These are phyloP conservation scores for Arabidopsis suecica DNA, from an alignment of 345 rosid species.

Conservation along the genomic window DNA sequence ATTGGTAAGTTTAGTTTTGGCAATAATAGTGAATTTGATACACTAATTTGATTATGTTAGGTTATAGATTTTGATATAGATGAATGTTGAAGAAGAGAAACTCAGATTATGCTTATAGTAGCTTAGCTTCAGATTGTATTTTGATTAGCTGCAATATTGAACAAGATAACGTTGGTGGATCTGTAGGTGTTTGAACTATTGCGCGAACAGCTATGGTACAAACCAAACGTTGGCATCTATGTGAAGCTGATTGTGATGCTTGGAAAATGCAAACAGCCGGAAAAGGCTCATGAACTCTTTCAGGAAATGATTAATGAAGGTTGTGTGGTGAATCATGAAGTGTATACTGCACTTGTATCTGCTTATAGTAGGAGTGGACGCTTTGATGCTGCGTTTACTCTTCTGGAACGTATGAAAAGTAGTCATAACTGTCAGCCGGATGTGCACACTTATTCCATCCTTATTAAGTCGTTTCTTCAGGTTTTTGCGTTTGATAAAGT, in stretches of 20 bases:
- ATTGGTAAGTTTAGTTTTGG: not conserved
- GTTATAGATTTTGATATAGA: not conserved
- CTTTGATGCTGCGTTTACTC: constrained; percentile 67
- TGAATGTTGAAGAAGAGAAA: not conserved
- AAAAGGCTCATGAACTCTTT: constrained; percentile 78
- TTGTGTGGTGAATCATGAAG: constrained; percentile 66
- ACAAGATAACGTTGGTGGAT: constrained; percentile 3
- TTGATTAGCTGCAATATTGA: too few species aligned
- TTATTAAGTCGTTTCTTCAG: constrained; percentile 87
- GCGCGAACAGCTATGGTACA: constrained; percentile 87
- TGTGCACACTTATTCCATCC: constrained; percentile 91
- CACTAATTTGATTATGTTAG: not conserved
- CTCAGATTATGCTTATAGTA: constrained; percentile 3
- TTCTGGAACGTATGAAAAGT: constrained; percentile 78
- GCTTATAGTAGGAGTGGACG: constrained; percentile 80
- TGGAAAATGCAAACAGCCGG: constrained; percentile 90
- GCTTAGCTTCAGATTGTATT: not conserved
- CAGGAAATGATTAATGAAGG: constrained; percentile 78
- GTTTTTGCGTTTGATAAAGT: constrained; percentile 69
- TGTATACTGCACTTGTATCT: constrained; percentile 79
- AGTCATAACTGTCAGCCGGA: constrained; percentile 74
- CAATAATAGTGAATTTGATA: not conserved
- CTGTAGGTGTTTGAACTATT: constrained; percentile 78
- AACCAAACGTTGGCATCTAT: constrained; percentile 66
- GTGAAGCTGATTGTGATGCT: constrained; percentile 88